Base-by-base conservation (phyloP, 495 filamentous ascomycete species). In the Diplogelasinospora grovesii region DNA sequence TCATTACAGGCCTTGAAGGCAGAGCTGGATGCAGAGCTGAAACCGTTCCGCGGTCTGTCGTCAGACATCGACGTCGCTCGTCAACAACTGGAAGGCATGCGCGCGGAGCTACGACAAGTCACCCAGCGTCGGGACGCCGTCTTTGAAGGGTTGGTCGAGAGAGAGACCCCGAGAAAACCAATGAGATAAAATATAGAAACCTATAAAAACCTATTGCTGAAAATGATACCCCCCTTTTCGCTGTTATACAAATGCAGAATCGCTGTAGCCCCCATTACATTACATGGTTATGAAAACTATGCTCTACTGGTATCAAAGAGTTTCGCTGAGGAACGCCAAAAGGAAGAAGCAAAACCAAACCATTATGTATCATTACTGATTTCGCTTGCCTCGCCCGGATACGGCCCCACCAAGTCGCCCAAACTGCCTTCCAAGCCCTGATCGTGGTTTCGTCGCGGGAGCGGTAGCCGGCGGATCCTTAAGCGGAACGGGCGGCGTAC, bases 401-500 rank as follows among this genome's bases (percentile, higher is more conserved):
- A 86, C 83, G 3, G 78, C 79, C 42, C 75, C 75, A 22, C 74
- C 75, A 10, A 88, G 59, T 39, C 83, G 65, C 14, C 83, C 82
- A 50, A 89, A 73, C 50, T 85, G 69, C 39, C 68, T 82, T 10
- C 82, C 72, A 35, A 89, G 63, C 45, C 79, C 77, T 3, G 76
- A 76, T 45, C 75, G 78, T 15, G 78, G 69, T 53, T 80, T 83
- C 24, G 64, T 61, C 48, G 41, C 56, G 41, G 66, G 68, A 22
- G 48, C 50, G 35, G 52, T 52, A 20, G 45, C 57, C 24, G 60
- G 55, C 32, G 53, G 54, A 39, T 68, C 68, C 59, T 70, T 73
- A 39, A 58, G 57, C 34, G 57, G 59, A 33, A 58, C 61, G 49
- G 63, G 56, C 10, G 65, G 53, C 38, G 63, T 59, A 10, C 46